Conservation (phyloP, 2,329 filamentous ascomycete genomes). For the Ophiostoma sp. region DNA sequence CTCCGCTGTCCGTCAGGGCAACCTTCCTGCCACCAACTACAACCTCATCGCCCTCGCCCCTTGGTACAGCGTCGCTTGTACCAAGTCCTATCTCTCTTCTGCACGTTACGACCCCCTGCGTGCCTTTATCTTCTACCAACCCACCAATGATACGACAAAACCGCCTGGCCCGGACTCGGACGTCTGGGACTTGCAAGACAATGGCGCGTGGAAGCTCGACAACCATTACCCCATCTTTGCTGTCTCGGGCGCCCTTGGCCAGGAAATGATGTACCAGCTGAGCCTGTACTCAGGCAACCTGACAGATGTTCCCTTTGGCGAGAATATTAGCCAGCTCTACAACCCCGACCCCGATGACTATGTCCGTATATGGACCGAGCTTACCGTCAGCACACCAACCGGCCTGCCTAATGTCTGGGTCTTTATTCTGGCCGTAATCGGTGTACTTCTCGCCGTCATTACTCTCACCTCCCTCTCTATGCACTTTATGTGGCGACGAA, state of each 20-base stretch:
- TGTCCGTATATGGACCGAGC: slow-evolving; percentile 60
- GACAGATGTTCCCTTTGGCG: slow-evolving; percentile 58
- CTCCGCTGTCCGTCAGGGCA: slow-evolving; percentile 71
- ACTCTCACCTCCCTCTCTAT: slow-evolving; percentile 67
- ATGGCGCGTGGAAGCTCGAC: slow-evolving; percentile 67
- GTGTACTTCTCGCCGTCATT: slow-evolving; percentile 68
- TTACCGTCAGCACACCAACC: slow-evolving; percentile 49
- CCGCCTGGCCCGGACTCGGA: slow-evolving; percentile 66
- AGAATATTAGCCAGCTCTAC: slow-evolving; percentile 57
- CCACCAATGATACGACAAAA: slow-evolving; percentile 54
- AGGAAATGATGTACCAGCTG: slow-evolving; percentile 68
- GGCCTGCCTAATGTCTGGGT: slow-evolving; percentile 76
- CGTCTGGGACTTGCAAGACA: slow-evolving; percentile 70
- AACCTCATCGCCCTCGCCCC: slow-evolving; percentile 80
- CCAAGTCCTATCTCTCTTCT: slow-evolving; percentile 67
- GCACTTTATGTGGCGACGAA: slow-evolving; percentile 73
- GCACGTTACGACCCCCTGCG: slow-evolving; percentile 60
- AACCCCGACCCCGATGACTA: slow-evolving; percentile 58
- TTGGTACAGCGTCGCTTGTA: slow-evolving; percentile 77
- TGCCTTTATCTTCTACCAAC: slow-evolving; percentile 64
- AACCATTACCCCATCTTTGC: slow-evolving; percentile 82
- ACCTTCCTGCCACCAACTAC: slow-evolving; percentile 69
- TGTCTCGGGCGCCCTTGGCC: slow-evolving; percentile 67
- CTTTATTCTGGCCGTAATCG: slow-evolving; percentile 71
- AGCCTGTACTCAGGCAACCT: slow-evolving; percentile 77